These are phyloP conservation scores for Didymella glomerata DNA, from an alignment of 2,329 filamentous ascomycete genomes.

Conservation along the genomic window DNA sequence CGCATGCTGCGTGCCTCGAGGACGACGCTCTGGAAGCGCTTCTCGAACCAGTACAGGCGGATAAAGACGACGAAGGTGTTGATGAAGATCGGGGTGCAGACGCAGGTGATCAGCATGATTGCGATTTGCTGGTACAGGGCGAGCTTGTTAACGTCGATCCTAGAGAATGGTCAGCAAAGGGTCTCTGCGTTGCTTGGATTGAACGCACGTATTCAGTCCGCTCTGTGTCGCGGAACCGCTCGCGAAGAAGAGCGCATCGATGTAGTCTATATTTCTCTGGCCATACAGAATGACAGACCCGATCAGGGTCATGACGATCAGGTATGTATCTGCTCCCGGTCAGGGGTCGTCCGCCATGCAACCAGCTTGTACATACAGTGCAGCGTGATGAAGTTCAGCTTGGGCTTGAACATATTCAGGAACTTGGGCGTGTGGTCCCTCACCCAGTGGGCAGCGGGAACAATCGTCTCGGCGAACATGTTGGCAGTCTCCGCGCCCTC, in stretches of 20 bases:
- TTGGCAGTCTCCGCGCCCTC: slow-evolving; percentile 15
- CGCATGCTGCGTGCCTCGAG: slow-evolving; percentile 74
- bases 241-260: slow-evolving; percentile 90
- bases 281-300: slow-evolving; percentile 81
- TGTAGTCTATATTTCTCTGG: slow-evolving; percentile 72
- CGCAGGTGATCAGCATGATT: slow-evolving; percentile 47
- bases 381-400: slow-evolving; percentile 81
- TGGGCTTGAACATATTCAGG: slow-evolving; percentile 56
- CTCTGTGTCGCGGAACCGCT: slow-evolving; percentile 89
- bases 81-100: slow-evolving; percentile 55
- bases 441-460: slow-evolving; percentile 43
- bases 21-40: slow-evolving; percentile 86
- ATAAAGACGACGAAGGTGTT: slow-evolving; percentile 83
- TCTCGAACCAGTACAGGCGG: slow-evolving; percentile 97
- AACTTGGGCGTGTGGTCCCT: slow-evolving; percentile 35
- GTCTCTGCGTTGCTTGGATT: neutral
- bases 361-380: slow-evolving; percentile 67
- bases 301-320: slow-evolving; percentile 75
- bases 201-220: slow-evolving; percentile 77
- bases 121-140: slow-evolving; percentile 62
- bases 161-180: slow-evolving; percentile 35
- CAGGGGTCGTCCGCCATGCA: slow-evolving; percentile 15
- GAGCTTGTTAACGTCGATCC: slow-evolving; percentile 59
- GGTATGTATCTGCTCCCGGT: slow-evolving; percentile 72
- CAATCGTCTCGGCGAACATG: slow-evolving; percentile 45